Conservation (phyloP, 805 yeast genomes). For the Candida berthetii region DNA sequence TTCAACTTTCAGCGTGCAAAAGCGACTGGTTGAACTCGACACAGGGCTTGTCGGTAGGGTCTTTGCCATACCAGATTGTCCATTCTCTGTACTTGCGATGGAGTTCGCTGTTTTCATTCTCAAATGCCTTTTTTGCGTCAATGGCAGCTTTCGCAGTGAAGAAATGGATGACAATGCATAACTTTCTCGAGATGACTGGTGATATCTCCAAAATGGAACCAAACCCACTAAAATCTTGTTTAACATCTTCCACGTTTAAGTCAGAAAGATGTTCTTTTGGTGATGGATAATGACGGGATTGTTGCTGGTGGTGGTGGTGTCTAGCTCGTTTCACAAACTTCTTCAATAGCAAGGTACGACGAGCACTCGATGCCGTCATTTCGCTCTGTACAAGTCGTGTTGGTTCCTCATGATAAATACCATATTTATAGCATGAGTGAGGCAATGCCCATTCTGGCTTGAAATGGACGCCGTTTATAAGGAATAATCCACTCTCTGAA, state of each 20-base stretch:
- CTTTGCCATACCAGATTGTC: conserved; percentile 63
- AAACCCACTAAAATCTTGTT: conserved; percentile 43
- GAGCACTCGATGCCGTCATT: conserved; percentile 34
- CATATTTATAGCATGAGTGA: conserved; percentile 2
- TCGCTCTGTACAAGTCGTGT: conserved; percentile 17
- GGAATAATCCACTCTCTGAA: conserved; percentile 45
- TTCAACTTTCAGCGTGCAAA: too few species aligned
- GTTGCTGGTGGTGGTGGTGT: background rate
- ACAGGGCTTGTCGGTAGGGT: conserved; percentile 56
- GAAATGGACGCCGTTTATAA: conserved; percentile 51
- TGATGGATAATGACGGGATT: conserved; percentile 30
- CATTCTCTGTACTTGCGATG: conserved; percentile 47
- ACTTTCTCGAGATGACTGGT: conserved; percentile 61
- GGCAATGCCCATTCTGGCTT: conserved; percentile 37
- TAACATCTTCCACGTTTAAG: conserved; percentile 38
- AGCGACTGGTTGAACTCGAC: conserved; percentile 4
- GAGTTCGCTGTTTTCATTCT: conserved; percentile 26
- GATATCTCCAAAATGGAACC: conserved; percentile 58
- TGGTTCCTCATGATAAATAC: conserved; percentile 10
- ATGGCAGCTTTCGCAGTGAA: conserved; percentile 56
- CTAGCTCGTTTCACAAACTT: conserved; percentile 19
- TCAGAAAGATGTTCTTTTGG: conserved; percentile 36
- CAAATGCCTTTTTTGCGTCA: conserved; percentile 43
- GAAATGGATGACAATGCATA: conserved; percentile 57
- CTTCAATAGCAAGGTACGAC: conserved; percentile 51